phyloP scores from a whole-genome alignment of 257 asterid species.

The Oldenlandia corymbosa region DNA sequence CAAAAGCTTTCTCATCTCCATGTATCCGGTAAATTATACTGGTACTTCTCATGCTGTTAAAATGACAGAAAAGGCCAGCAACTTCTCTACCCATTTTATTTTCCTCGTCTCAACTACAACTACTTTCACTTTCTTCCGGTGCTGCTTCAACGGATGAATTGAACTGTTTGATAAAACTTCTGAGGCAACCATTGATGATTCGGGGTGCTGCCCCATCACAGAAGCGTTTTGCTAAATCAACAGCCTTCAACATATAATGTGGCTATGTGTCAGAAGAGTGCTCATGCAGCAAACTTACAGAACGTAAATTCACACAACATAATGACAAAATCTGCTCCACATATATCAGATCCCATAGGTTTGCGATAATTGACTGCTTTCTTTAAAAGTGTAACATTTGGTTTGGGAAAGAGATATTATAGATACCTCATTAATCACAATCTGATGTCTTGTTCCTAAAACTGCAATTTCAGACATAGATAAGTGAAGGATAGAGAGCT shows the following conservation, averaged over 20 bases:
- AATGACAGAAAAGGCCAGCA: neutral
- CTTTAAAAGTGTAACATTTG: neutral
- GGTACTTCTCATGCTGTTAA: neutral
- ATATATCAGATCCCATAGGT: too few relatives aligned
- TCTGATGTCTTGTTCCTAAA: conserved; percentile 83
- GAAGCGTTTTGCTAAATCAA: conserved; percentile 94
- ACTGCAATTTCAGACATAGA: conserved; percentile 90
- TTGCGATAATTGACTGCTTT: too few relatives aligned
- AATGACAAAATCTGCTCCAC: too few relatives aligned
- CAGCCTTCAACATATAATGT: conserved; percentile 48
- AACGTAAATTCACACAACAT: too few relatives aligned
- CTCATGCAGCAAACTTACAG: too few relatives aligned
- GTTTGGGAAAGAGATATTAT: neutral
- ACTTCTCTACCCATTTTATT: neutral
- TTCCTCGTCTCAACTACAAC: too few relatives aligned
- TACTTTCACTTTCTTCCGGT: too few relatives aligned
- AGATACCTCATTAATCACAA: conserved; percentile 87
- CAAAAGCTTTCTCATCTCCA: neutral
- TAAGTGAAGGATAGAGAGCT: conserved; percentile 78
- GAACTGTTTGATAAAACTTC: conserved; percentile 53
- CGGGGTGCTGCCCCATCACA: conserved; percentile 99
- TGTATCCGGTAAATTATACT: neutral
- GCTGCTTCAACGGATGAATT: conserved; percentile 22
- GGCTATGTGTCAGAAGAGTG: neutral
- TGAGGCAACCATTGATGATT: conserved; percentile 73